Evolutionary conservation across 108 stramenopile genomes (phyloP), one percentile per base, ranked within the genome.

Genomic region (Seminavis robusta): DNA sequence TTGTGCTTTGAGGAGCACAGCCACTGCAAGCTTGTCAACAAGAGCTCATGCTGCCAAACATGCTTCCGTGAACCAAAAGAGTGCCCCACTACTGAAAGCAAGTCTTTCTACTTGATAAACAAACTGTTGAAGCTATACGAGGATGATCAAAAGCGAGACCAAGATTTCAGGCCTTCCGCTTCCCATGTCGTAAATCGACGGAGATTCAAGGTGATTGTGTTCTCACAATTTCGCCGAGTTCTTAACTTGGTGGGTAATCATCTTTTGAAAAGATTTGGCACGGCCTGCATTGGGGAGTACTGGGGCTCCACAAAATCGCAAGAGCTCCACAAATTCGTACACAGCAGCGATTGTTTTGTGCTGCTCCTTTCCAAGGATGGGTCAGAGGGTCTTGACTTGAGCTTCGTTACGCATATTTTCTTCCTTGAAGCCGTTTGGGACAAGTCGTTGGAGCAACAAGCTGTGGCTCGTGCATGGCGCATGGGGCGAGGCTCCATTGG

Each of bases 401-500:
- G 82, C 60, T 97, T 96, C 66, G 92, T 91, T 28, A 96, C 97
- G 6, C 92, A 97, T 65, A 33, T 94, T 24, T 80, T 97, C 39
- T 88, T 98, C 38, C 57, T 96, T 30, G 95, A 95, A 54, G 69
- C 81, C 55, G 82, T 79, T 1, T 75, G 56, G 69, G 95, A 98
- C 61, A 73, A 79, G 13, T 73, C 76, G 4, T 54, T 97, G 44
- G 73, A 88, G 47, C 50, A 74, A 16, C 92, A 98, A 63, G 90
- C 89, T 17, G 80, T 98, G 3, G 82, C 94, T 11, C 70, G 95
- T 24, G 95, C 97, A 1, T 92, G 92, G 69, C 61, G 97, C 55
- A 93, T 98, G 91, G n/a, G n/a, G n/a, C n/a, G n/a, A n/a, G 97
- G 97, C 29, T 81, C 95, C 5, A 80, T 50, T 26, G 87, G 87